These are phyloP conservation scores for Cladosporium sp. DNA, from an alignment of 2,329 filamentous ascomycete genomes.

Conservation along the genomic window DNA sequence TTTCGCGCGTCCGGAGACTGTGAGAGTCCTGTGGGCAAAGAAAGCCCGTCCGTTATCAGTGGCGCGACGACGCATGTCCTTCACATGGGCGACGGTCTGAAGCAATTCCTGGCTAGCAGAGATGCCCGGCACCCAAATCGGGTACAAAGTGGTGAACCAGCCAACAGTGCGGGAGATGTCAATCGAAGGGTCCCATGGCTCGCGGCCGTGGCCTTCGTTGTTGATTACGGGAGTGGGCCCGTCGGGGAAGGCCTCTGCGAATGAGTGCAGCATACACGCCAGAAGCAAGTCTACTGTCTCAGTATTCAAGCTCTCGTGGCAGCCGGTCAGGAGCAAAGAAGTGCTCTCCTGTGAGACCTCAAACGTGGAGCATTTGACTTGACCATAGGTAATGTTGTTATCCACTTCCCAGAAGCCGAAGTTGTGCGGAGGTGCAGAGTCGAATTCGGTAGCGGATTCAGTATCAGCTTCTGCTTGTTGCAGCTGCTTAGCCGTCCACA, in stretches of 20 bases:
- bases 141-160: slow-evolving; percentile 49
- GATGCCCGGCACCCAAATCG: slow-evolving; percentile 1
- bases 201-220: slow-evolving; percentile 52
- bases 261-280: slow-evolving; percentile 43
- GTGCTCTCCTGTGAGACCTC: slow-evolving; percentile 29
- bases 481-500: slow-evolving; percentile 30
- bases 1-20: slow-evolving; percentile 3
- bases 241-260: slow-evolving; percentile 45
- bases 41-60: slow-evolving; percentile 14
- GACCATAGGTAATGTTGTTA: slow-evolving; percentile 23
- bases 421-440: slow-evolving; percentile 30
- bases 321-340: slow-evolving; percentile 22
- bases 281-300: slow-evolving; percentile 41
- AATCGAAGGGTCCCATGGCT: slow-evolving; percentile 47
- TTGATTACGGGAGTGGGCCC: slow-evolving; percentile 45
- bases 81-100: slow-evolving; percentile 9
- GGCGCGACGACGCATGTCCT: slow-evolving; percentile 14
- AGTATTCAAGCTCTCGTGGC: slow-evolving; percentile 37
- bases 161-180: slow-evolving; percentile 53
- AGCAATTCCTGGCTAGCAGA: slow-evolving; percentile 12
- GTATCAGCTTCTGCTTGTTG: background rate
- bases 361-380: slow-evolving; percentile 10
- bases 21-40: slow-evolving; percentile 14
- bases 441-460: background rate
- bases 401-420: slow-evolving; percentile 43